Percentiles rank a stretch among this genome's conserved stretches.
Evolutionary conservation across 1,284 basidiomycete species (phyloP).

Genomic region (Ceratobasidium sp.): DNA sequence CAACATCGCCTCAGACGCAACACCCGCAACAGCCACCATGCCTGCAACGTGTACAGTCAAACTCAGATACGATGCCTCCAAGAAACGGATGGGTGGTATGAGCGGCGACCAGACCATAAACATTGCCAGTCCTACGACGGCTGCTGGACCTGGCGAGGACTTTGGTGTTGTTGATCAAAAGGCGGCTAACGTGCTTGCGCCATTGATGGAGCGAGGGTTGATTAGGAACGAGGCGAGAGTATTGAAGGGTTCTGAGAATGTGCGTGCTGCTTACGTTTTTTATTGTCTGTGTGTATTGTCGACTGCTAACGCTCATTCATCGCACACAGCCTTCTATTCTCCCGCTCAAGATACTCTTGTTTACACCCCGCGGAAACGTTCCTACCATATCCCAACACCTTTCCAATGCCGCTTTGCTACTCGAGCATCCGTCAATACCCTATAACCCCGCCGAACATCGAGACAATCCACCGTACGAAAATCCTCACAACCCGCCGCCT

Average conservation of each 20-base stretch:
- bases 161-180: slow-evolving; percentile 89
- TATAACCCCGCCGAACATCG: slow-evolving; percentile 65
- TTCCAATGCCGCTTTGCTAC: slow-evolving; percentile 67
- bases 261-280: slow-evolving; percentile 24
- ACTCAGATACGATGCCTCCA: slow-evolving; percentile 63
- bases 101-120: slow-evolving; percentile 78
- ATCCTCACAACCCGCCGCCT: slow-evolving; percentile 85
- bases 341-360: slow-evolving; percentile 85
- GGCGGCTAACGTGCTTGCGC: slow-evolving; percentile 76
- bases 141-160: slow-evolving; percentile 56
- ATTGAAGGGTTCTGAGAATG: slow-evolving; percentile 51
- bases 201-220: slow-evolving; percentile 81
- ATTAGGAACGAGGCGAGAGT: slow-evolving; percentile 78
- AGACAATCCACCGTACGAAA: slow-evolving; percentile 77
- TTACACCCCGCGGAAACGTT: slow-evolving; percentile 92
- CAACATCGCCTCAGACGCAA: slow-evolving; percentile 50
- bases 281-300: background rate
- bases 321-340: slow-evolving; percentile 72
- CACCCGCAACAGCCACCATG: slow-evolving; percentile 27
- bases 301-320: background rate
- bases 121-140: slow-evolving; percentile 69
- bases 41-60: slow-evolving; percentile 60
- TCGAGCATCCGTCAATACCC: slow-evolving; percentile 75
- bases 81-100: slow-evolving; percentile 60
- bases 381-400: slow-evolving; percentile 79